These are phyloP conservation scores for Dactylellina cionopaga DNA, from an alignment of 2,329 filamentous ascomycete species.

Conservation along the genomic window DNA sequence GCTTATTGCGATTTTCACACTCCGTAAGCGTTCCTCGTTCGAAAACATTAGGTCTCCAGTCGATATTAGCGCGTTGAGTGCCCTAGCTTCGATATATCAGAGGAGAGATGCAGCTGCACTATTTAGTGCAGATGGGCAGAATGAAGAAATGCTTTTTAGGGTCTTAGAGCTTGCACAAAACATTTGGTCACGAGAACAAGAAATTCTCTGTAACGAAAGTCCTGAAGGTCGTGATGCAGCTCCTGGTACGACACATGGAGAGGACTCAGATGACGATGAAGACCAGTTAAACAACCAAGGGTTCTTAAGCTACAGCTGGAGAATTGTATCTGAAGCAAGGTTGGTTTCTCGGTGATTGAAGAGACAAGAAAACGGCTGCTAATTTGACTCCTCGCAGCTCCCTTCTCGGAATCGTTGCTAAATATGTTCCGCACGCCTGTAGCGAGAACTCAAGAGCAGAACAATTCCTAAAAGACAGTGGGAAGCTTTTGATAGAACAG, in stretches of 20 bases:
- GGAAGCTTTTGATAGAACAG: constrained; percentile 81
- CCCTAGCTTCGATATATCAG: constrained; percentile 47
- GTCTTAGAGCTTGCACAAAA: constrained; percentile 70
- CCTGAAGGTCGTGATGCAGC: constrained; percentile 83
- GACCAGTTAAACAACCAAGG: constrained; percentile 79
- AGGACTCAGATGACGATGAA: constrained; percentile 61
- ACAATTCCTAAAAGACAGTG: constrained; percentile 72
- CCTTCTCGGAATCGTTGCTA: constrained; percentile 59
- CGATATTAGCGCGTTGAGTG: constrained; percentile 61
- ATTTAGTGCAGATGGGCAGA: constrained; percentile 64
- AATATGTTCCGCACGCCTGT: constrained; percentile 60
- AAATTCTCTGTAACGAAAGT: constrained; percentile 89
- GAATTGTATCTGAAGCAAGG: constrained; percentile 94
- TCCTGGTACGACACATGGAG: constrained; percentile 76
- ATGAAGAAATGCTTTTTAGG: constrained; percentile 59
- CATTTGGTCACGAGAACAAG: constrained; percentile 80
- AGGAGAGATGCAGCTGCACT: constrained; percentile 57
- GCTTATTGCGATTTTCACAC: too few relatives aligned
- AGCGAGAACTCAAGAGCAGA: constrained; percentile 50
- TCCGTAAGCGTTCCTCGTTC: not conserved
- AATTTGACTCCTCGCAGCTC: constrained; percentile 46
- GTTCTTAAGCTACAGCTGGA: constrained; percentile 91
- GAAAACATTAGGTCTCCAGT: constrained; percentile 67
- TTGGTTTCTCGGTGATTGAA: constrained; percentile 60
- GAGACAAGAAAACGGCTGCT: not conserved